Conservation (phyloP, 148 eudicot species). For the Persicaria tinctoria region DNA sequence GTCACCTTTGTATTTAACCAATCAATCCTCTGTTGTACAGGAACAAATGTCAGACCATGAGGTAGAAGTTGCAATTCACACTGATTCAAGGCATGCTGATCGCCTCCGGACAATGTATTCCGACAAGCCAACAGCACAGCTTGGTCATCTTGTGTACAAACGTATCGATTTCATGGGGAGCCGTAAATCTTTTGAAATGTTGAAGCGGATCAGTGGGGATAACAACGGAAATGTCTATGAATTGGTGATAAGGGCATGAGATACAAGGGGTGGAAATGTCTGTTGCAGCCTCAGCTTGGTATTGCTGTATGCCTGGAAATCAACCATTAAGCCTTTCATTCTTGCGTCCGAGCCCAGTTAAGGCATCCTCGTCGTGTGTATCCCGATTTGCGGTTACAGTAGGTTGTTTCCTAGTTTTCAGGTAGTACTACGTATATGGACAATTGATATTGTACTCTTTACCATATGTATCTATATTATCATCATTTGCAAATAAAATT, state of each 20-base stretch:
- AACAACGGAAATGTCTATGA: constrained; percentile 74
- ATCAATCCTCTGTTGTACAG: constrained; percentile 24
- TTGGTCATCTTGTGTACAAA: constrained; percentile 41
- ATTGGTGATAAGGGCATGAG: constrained; percentile 61
- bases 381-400: too few species aligned
- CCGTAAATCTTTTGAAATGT: constrained; percentile 82
- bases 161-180: constrained; percentile 81
- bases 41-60: constrained; percentile 67
- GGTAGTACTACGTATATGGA: too few species aligned
- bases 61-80: constrained; percentile 78
- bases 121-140: constrained; percentile 35
- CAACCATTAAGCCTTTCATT: too few species aligned
- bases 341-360: too few species aligned
- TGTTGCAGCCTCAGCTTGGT: too few species aligned
- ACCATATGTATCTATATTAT: too few species aligned
- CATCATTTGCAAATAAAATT: too few species aligned
- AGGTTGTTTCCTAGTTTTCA: too few species aligned
- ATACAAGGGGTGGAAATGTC: neutral
- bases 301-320: too few species aligned
- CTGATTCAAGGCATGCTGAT: constrained; percentile 86
- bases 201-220: constrained; percentile 82
- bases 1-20: neutral
- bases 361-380: too few species aligned
- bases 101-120: constrained; percentile 62
- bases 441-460: too few species aligned